Percentiles rank a stretch among this genome's conserved stretches.
Conservation (phyloP, 177 flowering plant species). For the Vitis hybrid region DNA sequence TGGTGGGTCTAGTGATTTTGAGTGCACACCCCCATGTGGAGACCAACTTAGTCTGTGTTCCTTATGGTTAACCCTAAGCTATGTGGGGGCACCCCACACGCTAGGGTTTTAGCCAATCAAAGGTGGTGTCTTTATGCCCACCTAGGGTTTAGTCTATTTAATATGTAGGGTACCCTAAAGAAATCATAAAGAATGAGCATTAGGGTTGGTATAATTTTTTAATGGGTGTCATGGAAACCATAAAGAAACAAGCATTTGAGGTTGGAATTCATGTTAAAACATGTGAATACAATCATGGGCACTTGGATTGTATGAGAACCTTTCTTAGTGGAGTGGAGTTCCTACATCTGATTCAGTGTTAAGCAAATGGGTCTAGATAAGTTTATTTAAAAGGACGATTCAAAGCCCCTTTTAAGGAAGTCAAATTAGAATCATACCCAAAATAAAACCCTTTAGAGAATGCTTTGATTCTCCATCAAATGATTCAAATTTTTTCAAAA, state of each 20-base stretch:
- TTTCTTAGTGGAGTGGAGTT: background rate
- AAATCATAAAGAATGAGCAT: conserved; percentile 2
- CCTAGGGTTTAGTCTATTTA: conserved; percentile 8
- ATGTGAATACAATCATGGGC: conserved; percentile 28
- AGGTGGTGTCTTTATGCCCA: background rate
- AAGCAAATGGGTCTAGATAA: background rate
- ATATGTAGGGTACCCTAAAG: conserved; percentile 10
- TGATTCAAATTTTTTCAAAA: too few species aligned
- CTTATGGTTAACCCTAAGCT: conserved; percentile 1
- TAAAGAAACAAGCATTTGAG: conserved; percentile 4
- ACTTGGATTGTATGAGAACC: background rate
- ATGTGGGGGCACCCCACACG: conserved; percentile 6
- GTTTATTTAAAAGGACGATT: background rate
- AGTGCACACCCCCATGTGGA: conserved; percentile 33
- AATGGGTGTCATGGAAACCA: conserved; percentile 3
- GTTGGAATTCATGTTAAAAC: conserved; percentile 17
- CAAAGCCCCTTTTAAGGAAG: too few species aligned
- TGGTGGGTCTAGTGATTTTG: conserved; percentile 10
- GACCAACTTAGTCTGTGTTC: conserved; percentile 28
- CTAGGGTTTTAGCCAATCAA: background rate
- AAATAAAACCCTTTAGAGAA: too few species aligned
- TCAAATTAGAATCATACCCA: too few species aligned
- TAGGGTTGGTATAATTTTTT: background rate
- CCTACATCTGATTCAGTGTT: background rate
- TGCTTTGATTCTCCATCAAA: too few species aligned